Base-by-base conservation (phyloP, 2,329 filamentous ascomycete genomes). In the Xylaria polymorpha region DNA sequence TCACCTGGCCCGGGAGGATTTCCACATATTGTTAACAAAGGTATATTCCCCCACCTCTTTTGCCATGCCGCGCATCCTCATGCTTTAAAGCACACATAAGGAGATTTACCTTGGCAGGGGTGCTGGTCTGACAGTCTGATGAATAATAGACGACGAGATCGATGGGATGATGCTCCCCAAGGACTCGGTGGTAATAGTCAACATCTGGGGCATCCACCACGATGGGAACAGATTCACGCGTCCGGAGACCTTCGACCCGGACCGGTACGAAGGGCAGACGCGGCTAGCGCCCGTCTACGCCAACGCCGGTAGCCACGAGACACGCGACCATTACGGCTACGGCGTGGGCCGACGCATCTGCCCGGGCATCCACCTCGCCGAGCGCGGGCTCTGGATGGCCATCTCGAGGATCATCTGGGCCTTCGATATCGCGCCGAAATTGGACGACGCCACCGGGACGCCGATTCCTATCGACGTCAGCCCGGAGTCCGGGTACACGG, bases 321-420 rank as follows among this genome's bases (percentile, higher is more conserved):
- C 70, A 6, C 78, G 81, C 8, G 81, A 83, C 67, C 84, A 86
- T 71, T 86, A 83, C 69, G 78, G 78, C 3, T 86, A 85, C 72
- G 84, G 84, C 4, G 80, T 78, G 14, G 84, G 84, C 0, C 79
- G 85, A 1, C 80, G 85, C 7, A 81, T 86, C 29, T 86, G 85
- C 69, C 81, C 81, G 0, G 85, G 85, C 0, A 83, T 85, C 14
- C 83, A 86, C 66, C 78, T 87, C 5, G 83, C 84, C 2, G 84
- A 86, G 74, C 79, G 83, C 5, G 83, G 78, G 29, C 74, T 85
- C 20, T 82, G 79, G 66, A 51, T 81, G 0, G 75, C 73, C 43
- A 75, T 81, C 15, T 75, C 82, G 0, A 80, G 80, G 63, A 61
- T 84, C 0, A 69, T 88, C 0, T 88, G 85, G 85, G 84, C 80